Base-by-base conservation (phyloP, 2,329 filamentous ascomycete genomes). In the Fusarium sublunatum region DNA sequence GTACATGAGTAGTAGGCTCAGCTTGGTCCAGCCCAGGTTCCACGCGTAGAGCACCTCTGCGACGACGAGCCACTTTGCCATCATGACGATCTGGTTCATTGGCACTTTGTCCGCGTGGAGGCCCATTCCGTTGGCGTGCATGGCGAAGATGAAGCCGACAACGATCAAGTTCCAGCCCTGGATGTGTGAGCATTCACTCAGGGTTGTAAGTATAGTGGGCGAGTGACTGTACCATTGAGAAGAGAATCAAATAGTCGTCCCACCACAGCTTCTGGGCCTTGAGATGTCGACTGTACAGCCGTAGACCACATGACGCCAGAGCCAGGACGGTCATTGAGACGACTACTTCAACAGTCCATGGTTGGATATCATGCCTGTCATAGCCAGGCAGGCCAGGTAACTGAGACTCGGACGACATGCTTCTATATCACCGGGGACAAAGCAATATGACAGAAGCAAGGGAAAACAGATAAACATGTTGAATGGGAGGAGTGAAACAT, bases 1-100 rank as follows among this genome's bases (percentile, higher is more conserved):
- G 73, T 84, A 84, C 80, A 85, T 82, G 38, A 83, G 70, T 40
- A 85, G 66, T 22, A 85, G 73, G 46, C 78, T 78, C 12, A 83
- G 51, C 62, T 84, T 85, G n/a, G 81, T 81, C 72, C 81, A 77
- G 35, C 77, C 79, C 4, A 83, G 71, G 28, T 80, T 82, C 65
- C 76, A 82, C 25, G 75, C 78, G 63, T 83, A 83, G 35, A 82
- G 71, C 51, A 82, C 74, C 65, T 82, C 81, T 22, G 78, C 80
- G 10, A 80, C 77, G 11, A 83, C 68, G 6, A 84, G 75, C 67
- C 78, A 77, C 70, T 84, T 81, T 11, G 77, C 76, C 72, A 81
- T 78, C 67, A 76, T 70, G 42, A 80, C 75, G 24, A 82, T 77
- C n/a, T 76, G 64, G 0, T 65, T 48, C 4, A 69, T 29, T 3